phyloP scores from a whole-genome alignment of 140 eudicot species.

The Ambrosia hybrid region DNA sequence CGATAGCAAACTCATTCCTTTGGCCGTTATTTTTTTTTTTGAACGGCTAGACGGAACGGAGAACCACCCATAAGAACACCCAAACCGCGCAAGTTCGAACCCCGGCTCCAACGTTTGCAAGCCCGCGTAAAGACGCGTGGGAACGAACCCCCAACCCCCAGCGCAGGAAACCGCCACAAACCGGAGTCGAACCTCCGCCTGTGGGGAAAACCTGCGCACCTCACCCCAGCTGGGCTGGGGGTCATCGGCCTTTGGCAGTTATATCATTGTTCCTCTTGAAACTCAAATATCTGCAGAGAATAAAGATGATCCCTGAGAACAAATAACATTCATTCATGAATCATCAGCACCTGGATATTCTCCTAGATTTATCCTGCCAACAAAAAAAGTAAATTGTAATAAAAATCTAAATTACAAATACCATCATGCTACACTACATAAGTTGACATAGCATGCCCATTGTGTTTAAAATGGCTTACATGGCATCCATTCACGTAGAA shows the following conservation, averaged over 20 bases:
- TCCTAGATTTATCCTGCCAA: conserved; percentile 81
- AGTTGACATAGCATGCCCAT: neutral
- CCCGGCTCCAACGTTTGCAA: no score
- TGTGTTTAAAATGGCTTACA: neutral
- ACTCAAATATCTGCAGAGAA: conserved; percentile 80
- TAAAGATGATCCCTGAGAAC: conserved; percentile 82
- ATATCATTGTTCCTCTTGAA: conserved; percentile 62
- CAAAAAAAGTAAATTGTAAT: neutral
- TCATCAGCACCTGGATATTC: conserved; percentile 84
- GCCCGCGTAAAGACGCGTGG: no score
- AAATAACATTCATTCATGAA: conserved; percentile 73
- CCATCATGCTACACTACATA: neutral
- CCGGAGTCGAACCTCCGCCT: no score
- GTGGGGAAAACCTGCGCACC: no score
- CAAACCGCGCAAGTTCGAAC: no score
- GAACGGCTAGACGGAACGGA: no score
- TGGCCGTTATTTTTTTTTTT: no score
- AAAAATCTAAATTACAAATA: neutral
- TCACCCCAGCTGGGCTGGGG: no score
- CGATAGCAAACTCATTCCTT: conserved; percentile 72
- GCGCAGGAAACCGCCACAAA: no score
- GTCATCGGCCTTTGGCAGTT: conserved; percentile 68
- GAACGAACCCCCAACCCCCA: no score
- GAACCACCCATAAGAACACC: no score
- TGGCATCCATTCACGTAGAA: neutral